Conservation (phyloP, 2,329 filamentous ascomycete species). For the Zymoseptoria tritici region DNA sequence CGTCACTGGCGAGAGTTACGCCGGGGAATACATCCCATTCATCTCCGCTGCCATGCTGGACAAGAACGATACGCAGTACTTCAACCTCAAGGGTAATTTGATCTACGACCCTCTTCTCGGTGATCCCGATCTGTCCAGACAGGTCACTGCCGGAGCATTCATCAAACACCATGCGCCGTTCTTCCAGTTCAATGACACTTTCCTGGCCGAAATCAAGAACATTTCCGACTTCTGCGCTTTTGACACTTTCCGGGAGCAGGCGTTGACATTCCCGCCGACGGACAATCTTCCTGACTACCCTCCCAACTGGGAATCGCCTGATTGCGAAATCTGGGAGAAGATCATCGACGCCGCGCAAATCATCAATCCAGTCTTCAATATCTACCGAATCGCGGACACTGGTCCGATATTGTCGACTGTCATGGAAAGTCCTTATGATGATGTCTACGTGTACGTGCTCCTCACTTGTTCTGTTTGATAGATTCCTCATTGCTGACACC, state of each 20-base stretch:
- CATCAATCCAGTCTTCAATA: conserved; percentile 30
- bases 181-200: conserved; percentile 38
- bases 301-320: conserved; percentile 2
- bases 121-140: conserved; percentile 20
- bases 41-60: conserved; percentile 27
- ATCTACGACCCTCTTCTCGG: conserved; percentile 39
- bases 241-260: conserved; percentile 43
- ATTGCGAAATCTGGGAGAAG: conserved; percentile 28
- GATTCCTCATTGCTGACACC: conserved; percentile 46
- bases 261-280: conserved; percentile 31
- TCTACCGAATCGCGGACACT: conserved; percentile 26
- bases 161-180: conserved; percentile 26
- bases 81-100: conserved; percentile 27
- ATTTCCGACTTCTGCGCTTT: conserved; percentile 31
- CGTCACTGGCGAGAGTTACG: conserved; percentile 22
- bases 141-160: conserved; percentile 5
- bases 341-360: conserved; percentile 25
- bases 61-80: conserved; percentile 25
- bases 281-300: conserved; percentile 17
- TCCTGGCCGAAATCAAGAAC: conserved; percentile 30
- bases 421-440: conserved; percentile 10
- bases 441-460: conserved; percentile 6
- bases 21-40: conserved; percentile 28
- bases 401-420: conserved; percentile 24
- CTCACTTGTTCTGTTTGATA: conserved; percentile 45